Percentiles rank a stretch among this genome's conserved stretches.
Evolutionary conservation across 331 rosid species (phyloP).

Genomic region (Arachis monticola): DNA sequence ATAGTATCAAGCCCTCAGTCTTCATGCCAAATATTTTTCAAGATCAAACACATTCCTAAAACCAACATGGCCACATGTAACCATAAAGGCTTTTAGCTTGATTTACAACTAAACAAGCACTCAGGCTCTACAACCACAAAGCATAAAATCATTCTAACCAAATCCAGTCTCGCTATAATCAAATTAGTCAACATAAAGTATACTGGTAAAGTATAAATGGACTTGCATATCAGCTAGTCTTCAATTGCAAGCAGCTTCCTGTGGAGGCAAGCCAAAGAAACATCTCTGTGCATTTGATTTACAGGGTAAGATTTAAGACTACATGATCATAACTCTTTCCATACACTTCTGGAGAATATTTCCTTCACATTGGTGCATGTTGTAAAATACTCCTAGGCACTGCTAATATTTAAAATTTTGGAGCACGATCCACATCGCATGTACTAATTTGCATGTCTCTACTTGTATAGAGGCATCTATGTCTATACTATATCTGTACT

Average conservation of each 20-base stretch:
- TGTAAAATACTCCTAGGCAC: not conserved
- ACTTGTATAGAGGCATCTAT: constrained; percentile 1
- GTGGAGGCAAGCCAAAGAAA: constrained; percentile 2
- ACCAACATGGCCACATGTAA: not conserved
- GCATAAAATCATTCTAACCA: constrained; percentile 16
- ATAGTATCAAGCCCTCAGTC: not conserved
- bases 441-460: constrained; percentile 23
- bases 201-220: not conserved
- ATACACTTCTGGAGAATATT: constrained; percentile 5
- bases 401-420: constrained; percentile 15
- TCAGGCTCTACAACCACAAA: not conserved
- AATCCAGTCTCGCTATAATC: constrained; percentile 16
- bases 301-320: not conserved
- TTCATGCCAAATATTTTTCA: not conserved
- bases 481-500: too few species aligned
- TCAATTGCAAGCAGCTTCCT: not conserved
- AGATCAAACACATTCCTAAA: constrained; percentile 4
- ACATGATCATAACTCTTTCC: not conserved
- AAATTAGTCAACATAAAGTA: constrained; percentile 1
- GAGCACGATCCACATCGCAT: constrained; percentile 6
- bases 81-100: not conserved
- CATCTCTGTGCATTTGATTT: not conserved
- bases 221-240: too few species aligned
- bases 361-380: constrained; percentile 1
- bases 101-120: constrained; percentile 2